phyloP scores from a whole-genome alignment of 2,329 filamentous ascomycete species.

The Didymellaceae sp. region DNA sequence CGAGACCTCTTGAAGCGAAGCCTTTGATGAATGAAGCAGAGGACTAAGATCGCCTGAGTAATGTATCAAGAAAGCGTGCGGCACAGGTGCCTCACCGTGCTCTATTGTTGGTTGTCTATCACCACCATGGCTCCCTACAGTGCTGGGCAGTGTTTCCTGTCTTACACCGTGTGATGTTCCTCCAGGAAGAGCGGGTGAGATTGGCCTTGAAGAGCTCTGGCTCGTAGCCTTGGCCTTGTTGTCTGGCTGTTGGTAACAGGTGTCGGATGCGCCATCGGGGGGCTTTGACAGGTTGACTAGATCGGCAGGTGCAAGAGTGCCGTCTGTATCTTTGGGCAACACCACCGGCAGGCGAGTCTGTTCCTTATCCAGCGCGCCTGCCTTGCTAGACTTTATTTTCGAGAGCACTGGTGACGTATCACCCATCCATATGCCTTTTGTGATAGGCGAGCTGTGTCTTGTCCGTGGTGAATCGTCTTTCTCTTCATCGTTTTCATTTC shows the following conservation, averaged over 20 bases:
- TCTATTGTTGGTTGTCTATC: no score
- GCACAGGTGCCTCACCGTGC: conserved; percentile 16
- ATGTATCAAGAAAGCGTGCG: conserved; percentile 4
- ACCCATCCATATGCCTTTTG: conserved; percentile 15
- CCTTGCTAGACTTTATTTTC: background rate
- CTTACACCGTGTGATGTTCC: background rate
- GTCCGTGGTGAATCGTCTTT: background rate
- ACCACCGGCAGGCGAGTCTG: background rate
- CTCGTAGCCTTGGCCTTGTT: background rate
- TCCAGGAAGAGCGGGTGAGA: background rate
- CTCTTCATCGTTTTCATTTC: background rate
- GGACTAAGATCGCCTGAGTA: conserved; percentile 27
- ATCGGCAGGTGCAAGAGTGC: background rate
- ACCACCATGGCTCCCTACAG: background rate
- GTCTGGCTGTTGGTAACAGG: background rate
- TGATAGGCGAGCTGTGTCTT: conserved; percentile 1
- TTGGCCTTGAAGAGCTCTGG: background rate
- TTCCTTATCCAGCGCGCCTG: background rate
- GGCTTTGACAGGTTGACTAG: background rate
- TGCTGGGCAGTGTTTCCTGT: conserved; percentile 1
- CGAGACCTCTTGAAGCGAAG: conserved; percentile 12
- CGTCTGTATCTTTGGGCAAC: conserved; percentile 3
- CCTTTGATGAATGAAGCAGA: conserved; percentile 25
- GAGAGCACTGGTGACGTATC: conserved; percentile 6
- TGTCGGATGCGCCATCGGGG: background rate